phyloP scores from a whole-genome alignment of 345 rosid species.

The Moricandia moricandioides region DNA sequence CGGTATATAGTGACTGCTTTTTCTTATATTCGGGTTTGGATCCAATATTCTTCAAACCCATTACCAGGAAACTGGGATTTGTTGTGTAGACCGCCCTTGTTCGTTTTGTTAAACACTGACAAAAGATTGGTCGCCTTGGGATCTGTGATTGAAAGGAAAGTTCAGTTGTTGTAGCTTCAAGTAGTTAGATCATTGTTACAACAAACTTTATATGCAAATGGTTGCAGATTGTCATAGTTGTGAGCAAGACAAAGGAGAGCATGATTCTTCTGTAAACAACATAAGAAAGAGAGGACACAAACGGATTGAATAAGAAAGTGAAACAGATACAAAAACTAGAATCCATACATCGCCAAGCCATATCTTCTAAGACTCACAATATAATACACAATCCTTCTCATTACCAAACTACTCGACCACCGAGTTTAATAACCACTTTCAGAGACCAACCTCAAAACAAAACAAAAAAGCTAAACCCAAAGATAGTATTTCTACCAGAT shows the following conservation, averaged over 20 bases:
- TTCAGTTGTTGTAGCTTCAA: not conserved
- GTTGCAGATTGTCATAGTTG: not conserved
- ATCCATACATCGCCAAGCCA: conserved; percentile 19
- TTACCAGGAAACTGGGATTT: conserved; percentile 11
- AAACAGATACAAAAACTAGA: conserved; percentile 32
- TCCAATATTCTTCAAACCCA: conserved; percentile 25
- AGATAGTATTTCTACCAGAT: conserved; percentile 36
- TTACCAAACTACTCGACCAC: conserved; percentile 35
- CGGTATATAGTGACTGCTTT: conserved; percentile 31
- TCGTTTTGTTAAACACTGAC: conserved; percentile 19
- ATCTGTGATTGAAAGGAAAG: not conserved
- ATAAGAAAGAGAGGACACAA: conserved; percentile 15
- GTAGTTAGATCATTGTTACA: not conserved
- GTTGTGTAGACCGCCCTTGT: conserved; percentile 11
- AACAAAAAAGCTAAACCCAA: not conserved
- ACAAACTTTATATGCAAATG: not conserved
- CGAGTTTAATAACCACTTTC: conserved; percentile 27
- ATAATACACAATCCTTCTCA: conserved; percentile 33
- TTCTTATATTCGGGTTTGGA: conserved; percentile 13
- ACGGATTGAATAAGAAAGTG: conserved; percentile 18
- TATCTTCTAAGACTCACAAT: conserved; percentile 30
- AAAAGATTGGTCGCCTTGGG: not conserved
- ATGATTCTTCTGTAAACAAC: not conserved
- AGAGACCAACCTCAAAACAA: conserved; percentile 39
- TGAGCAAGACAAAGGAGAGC: not conserved